phyloP scores from a whole-genome alignment of 495 filamentous ascomycete genomes.

The Xylaria acuta region DNA sequence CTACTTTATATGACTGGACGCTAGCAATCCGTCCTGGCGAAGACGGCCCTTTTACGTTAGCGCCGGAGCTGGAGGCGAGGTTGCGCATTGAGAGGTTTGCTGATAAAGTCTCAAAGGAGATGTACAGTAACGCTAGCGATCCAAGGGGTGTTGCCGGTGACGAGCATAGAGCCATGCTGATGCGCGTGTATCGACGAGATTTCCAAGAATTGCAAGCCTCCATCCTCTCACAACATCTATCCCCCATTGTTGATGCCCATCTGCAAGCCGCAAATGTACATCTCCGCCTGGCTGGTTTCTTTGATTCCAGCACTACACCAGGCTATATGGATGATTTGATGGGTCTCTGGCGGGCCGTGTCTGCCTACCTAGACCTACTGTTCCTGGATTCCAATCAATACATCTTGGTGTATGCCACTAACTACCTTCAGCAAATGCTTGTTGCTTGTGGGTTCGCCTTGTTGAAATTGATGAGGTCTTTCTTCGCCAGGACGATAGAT shows the following conservation, averaged over 20 bases:
- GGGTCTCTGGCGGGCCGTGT: conserved; percentile 76
- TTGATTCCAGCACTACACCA: conserved; percentile 75
- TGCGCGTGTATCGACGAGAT: conserved; percentile 63
- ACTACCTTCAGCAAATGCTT: conserved; percentile 92
- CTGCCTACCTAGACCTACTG: conserved; percentile 74
- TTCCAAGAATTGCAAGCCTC: conserved; percentile 60
- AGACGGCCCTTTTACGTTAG: conserved; percentile 69
- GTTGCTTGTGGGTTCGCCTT: conserved; percentile 85
- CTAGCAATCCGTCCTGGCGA: conserved; percentile 67
- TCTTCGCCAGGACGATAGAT: conserved; percentile 77
- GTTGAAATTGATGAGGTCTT: conserved; percentile 83
- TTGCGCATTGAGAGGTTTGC: conserved; percentile 83
- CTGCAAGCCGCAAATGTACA: conserved; percentile 82
- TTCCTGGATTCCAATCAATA: conserved; percentile 54
- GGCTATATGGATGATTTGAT: conserved; percentile 81
- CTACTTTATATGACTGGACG: conserved; percentile 89
- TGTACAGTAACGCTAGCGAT: conserved; percentile 82
- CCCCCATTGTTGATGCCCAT: conserved; percentile 72
- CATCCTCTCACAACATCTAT: conserved; percentile 55
- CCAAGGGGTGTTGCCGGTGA: conserved; percentile 75
- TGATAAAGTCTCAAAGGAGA: conserved; percentile 82
- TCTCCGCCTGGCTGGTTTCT: conserved; percentile 85
- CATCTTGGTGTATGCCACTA: conserved; percentile 74
- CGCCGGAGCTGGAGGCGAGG: conserved; percentile 68
- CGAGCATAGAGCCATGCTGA: conserved; percentile 70